Evolutionary conservation across 495 filamentous ascomycete genomes (phyloP).

Genomic region (Xylaria flabelliformis): DNA sequence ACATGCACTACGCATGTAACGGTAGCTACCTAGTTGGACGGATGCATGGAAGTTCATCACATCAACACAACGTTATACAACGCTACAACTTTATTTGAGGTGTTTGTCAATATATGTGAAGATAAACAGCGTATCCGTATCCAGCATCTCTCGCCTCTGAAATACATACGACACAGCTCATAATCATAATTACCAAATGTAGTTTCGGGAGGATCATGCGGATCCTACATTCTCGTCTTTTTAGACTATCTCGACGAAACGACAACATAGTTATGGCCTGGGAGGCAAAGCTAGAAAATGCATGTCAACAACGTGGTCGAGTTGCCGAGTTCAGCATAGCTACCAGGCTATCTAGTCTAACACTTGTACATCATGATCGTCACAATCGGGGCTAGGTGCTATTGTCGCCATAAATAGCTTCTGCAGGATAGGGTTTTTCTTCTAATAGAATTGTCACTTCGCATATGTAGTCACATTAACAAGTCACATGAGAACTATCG

Average conservation of each 20-base stretch:
- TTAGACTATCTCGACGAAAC: not conserved
- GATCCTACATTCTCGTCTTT: slow-evolving; percentile 9
- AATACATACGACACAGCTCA: not conserved
- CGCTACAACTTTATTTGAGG: slow-evolving; percentile 6
- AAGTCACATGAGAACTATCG: slow-evolving; percentile 27
- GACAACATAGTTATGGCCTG: not conserved
- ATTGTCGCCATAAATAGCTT: not conserved
- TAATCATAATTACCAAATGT: not conserved
- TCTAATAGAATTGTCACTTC: slow-evolving; percentile 1
- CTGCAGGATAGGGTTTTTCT: slow-evolving; percentile 1
- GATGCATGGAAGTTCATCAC: slow-evolving; percentile 17
- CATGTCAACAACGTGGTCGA: slow-evolving; percentile 17
- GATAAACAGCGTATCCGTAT: not conserved
- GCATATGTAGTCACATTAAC: slow-evolving; percentile 21
- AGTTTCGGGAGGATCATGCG: slow-evolving; percentile 15
- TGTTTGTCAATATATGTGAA: not conserved
- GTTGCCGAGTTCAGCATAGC: not conserved
- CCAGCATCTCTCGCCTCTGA: not conserved
- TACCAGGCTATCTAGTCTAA: not conserved
- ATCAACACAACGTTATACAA: slow-evolving; percentile 11
- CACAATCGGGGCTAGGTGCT: not conserved
- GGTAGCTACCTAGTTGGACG: not conserved
- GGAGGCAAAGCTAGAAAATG: slow-evolving; percentile 7
- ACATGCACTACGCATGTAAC: slow-evolving; percentile 18
- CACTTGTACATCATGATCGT: slow-evolving; percentile 13